Evolutionary conservation across 1,284 basidiomycete species (phyloP).

Genomic region (Phenoliferia sp.): DNA sequence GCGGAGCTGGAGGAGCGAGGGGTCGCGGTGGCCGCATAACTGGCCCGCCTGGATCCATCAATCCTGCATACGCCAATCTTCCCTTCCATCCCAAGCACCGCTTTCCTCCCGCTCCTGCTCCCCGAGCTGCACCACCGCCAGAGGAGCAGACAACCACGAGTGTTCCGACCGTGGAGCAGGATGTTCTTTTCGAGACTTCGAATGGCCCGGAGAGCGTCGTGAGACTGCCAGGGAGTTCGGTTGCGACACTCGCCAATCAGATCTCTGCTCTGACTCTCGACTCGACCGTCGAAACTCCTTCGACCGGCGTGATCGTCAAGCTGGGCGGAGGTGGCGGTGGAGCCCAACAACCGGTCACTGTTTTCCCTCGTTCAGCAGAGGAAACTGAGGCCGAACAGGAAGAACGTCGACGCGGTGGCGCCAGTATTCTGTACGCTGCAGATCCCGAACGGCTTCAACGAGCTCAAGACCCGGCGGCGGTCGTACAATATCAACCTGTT

Average conservation of each 20-base stretch:
- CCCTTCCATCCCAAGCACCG: slow-evolving; percentile 31
- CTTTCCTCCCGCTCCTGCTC: slow-evolving; percentile 12
- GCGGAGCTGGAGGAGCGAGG: slow-evolving; percentile 39
- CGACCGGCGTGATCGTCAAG: neutral
- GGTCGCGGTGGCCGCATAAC: slow-evolving; percentile 4
- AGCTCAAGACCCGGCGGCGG: neutral
- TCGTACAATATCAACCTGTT: neutral
- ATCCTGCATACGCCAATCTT: slow-evolving; percentile 26
- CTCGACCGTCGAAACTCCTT: slow-evolving; percentile 2
- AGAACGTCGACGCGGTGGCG: neutral
- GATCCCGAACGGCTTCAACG: slow-evolving; percentile 12
- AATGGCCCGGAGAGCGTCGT: neutral
- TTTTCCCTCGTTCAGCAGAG: neutral
- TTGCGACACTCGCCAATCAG: neutral
- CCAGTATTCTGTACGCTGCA: slow-evolving; percentile 24
- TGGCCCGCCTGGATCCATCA: slow-evolving; percentile 17
- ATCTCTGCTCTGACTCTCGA: neutral
- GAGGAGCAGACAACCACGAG: neutral
- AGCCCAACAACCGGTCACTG: neutral
- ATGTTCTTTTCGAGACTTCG: neutral
- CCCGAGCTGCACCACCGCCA: slow-evolving; percentile 1
- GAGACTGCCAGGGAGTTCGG: neutral
- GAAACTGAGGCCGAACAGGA: neutral
- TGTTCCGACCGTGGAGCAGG: neutral
- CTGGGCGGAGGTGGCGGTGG: neutral